Base-by-base conservation (phyloP, 2,329 filamentous ascomycete genomes). In the Rosellinia necatrix region DNA sequence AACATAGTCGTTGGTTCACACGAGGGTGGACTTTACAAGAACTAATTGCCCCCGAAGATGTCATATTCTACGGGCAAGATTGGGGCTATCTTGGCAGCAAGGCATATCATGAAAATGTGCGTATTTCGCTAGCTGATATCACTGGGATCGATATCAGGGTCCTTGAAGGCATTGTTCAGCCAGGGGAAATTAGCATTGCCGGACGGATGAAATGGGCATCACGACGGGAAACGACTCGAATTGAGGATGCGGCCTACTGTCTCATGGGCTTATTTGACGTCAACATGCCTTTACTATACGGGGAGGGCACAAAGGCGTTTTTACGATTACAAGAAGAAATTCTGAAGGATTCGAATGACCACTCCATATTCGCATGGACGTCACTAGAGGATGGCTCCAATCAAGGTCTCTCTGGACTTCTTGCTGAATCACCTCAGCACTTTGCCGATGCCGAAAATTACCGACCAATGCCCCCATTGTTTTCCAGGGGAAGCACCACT, bases 291-390 rank as follows among this genome's bases (percentile, higher is more conserved):
- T 46, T 60, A 6, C 47, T 58, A 3, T 60, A 60, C 27, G 54
- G 54, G 19, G 58, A 60, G 15, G 55, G 58, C 13, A 41, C 13
- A 6, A 58, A 55, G 27, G 50, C 58, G 10, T 60, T 60, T 25
- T 52, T 55, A n/a, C 54, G 54, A 35, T 21, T 60, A 30, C 58
- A 60, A 52, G 54, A 60, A 41, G 58, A 60, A 21, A 58, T 60
- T 13, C 15, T 60, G 32, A 60, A 52, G 27, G 17, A 10, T 3
- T 60, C 53, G 2, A 35, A 51, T 41, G 58, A 60, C 17, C 50
- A 60, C 25, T 58, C 58, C 13, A 60, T 60, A 32, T 60, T 57
- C n/a, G 37, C 27, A 10, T 57, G 53, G 57, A 57, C 6, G 29
- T 12, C 15, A 12, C 19, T 17, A 4, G 27, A 35, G 6, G 1